Evolutionary conservation across 495 filamentous ascomycete genomes (phyloP), one percentile per base, ranked within the genome.

Genomic region (Penicillium robsamsonii): DNA sequence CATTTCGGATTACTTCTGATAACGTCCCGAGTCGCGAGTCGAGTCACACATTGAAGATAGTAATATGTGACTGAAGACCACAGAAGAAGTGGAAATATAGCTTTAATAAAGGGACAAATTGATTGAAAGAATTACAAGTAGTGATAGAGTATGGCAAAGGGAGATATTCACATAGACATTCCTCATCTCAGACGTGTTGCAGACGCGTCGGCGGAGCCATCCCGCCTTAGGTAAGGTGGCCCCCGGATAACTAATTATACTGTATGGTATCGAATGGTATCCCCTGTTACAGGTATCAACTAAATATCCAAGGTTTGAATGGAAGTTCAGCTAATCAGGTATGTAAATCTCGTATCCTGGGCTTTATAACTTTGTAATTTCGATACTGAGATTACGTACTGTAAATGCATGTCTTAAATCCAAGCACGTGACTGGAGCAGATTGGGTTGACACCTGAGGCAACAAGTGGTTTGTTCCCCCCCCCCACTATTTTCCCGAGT

Each of bases 1-100:
- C 86, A 89, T 89, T 25, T 31, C 37, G 37, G 30, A 29, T 31
- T 47, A 33, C 13, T 31, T 22, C n/a, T 25, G 25, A 47, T 50
- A 17, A 51, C 9, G 46, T 18, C 24, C 25, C 43, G 22, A 22
- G 27, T 9, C 30, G 31, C 15, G 27, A 52, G 24, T 38, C 18
- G 3, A 30, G 11, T 52, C 37, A 50, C 46, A 50, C 47, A 50
- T 37, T 17, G 38, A 43, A 43, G n/a, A 20, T 48, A 20, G 29
- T 9, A 33, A 31, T 33, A 0, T 18, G 29, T 17, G 29, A 15
- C 17, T 7, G 11, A 27, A 30, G 8, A 48, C n/a, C 27, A 17
- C 41, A 15, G 41, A 3, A 5, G 20, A 4, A 48, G 2, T 33
- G 10, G 9, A 18, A 17, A 30, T 17, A 50, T n/a, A 29, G 20